Evolutionary conservation across 345 rosid genomes (phyloP).

Genomic region (Zanthoxylum bungeanum): DNA sequence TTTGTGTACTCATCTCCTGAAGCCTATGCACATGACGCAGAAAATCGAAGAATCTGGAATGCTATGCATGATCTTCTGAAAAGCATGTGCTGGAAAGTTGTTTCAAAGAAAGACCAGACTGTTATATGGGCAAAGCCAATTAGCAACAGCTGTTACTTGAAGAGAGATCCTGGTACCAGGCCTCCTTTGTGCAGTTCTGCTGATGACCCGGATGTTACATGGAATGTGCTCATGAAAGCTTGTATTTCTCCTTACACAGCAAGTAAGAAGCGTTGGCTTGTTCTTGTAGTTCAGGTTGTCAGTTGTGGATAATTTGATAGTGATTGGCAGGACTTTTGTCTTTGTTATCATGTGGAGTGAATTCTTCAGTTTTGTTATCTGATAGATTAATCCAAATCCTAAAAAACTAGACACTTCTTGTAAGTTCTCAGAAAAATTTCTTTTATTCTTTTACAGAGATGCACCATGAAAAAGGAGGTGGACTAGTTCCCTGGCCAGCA

Average conservation of each 20-base stretch:
- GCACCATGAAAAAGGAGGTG: constrained; percentile 82
- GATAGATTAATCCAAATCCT: background rate
- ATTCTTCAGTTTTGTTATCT: background rate
- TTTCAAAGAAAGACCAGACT: constrained; percentile 70
- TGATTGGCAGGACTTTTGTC: background rate
- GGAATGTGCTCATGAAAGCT: constrained; percentile 89
- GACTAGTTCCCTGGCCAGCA: constrained; percentile 83
- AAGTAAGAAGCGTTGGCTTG: constrained; percentile 45
- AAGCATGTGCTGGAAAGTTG: constrained; percentile 95
- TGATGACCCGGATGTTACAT: constrained; percentile 79
- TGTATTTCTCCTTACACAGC: constrained; percentile 82
- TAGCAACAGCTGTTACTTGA: constrained; percentile 81
- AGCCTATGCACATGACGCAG: constrained; percentile 88
- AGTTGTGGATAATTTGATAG: background rate
- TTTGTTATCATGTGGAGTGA: background rate
- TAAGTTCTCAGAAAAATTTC: background rate
- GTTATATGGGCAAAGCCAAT: constrained; percentile 91
- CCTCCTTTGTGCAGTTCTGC: constrained; percentile 80
- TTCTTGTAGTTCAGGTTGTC: background rate
- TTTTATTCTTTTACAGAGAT: constrained; percentile 40
- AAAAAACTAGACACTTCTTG: background rate
- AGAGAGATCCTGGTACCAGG: constrained; percentile 55
- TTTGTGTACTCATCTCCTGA: constrained; percentile 98
- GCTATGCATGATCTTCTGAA: constrained; percentile 74
- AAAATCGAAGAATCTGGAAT: constrained; percentile 75